phyloP scores from a whole-genome alignment of 257 asterid genomes.

The Verbascum thapsus region DNA sequence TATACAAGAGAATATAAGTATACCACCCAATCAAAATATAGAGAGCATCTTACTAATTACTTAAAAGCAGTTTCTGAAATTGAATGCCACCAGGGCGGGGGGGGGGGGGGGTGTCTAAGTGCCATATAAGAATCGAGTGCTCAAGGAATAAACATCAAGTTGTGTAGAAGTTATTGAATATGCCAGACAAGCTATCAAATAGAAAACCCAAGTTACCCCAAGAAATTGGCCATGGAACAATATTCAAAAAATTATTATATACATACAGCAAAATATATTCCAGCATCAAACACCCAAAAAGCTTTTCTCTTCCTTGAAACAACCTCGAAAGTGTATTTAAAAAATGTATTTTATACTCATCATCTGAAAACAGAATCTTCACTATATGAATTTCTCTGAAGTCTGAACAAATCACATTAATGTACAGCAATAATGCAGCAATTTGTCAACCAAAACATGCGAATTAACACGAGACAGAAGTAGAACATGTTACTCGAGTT shows the following conservation, averaged over 20 bases:
- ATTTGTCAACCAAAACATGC: too few relatives aligned
- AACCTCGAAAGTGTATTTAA: too few relatives aligned
- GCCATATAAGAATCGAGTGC: too few relatives aligned
- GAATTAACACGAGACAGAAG: not conserved
- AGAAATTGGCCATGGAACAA: not conserved
- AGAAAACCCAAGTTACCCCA: conserved; percentile 4
- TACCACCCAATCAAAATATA: conserved; percentile 21
- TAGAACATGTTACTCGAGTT: not conserved
- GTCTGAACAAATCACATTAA: too few relatives aligned
- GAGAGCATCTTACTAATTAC: not conserved
- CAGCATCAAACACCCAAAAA: not conserved
- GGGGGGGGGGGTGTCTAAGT: too few relatives aligned
- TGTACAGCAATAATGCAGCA: too few relatives aligned
- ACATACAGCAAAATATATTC: conserved; percentile 1
- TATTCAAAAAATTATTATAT: not conserved
- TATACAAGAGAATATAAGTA: conserved; percentile 34
- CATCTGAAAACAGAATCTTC: conserved; percentile 18
- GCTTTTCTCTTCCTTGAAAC: not conserved
- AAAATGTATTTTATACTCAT: not conserved
- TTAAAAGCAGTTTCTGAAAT: conserved; percentile 1
- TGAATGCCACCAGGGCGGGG: not conserved
- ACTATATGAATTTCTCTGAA: too few relatives aligned
- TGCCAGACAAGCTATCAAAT: too few relatives aligned
- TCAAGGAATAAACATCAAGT: too few relatives aligned
- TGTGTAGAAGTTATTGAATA: too few relatives aligned